Evolutionary conservation across 768 basidiomycete genomes (phyloP).

Genomic region (Xanthoconium purpureum): DNA sequence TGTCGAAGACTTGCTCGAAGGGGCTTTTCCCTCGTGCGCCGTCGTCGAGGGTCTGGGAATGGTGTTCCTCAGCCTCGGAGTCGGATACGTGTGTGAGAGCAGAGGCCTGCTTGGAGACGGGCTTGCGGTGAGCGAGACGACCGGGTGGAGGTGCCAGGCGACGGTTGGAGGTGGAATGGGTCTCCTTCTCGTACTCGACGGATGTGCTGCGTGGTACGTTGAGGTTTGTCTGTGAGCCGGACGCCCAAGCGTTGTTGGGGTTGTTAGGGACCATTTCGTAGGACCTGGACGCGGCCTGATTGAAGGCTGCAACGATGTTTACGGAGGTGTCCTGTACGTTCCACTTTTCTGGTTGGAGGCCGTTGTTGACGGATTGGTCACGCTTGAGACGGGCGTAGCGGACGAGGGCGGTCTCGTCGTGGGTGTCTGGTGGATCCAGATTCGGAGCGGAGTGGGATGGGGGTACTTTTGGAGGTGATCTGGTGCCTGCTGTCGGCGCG

Average conservation of each 20-base stretch:
- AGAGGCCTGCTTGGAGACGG: constrained; percentile 55
- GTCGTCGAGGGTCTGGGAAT: constrained; percentile 26
- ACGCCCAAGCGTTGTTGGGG: constrained; percentile 67
- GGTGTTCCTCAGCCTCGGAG: constrained; percentile 59
- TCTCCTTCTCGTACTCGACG: constrained; percentile 73
- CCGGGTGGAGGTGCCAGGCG: constrained; percentile 64
- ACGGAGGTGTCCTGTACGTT: constrained; percentile 80
- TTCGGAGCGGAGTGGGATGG: constrained; percentile 30
- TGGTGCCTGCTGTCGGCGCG: constrained; percentile 51
- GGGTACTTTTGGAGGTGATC: constrained; percentile 56
- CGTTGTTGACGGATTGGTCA: constrained; percentile 33
- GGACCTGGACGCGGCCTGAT: constrained; percentile 55
- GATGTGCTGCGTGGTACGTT: constrained; percentile 70
- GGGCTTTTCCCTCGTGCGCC: constrained; percentile 65
- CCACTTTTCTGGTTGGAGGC: constrained; percentile 64
- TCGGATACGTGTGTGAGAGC: constrained; percentile 55
- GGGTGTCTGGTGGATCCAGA: constrained; percentile 43
- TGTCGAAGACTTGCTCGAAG: constrained; percentile 56
- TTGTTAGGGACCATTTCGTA: constrained; percentile 44
- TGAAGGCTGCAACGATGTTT: constrained; percentile 79
- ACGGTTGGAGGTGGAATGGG: constrained; percentile 50
- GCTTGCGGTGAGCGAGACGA: constrained; percentile 43
- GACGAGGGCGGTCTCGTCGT: constrained; percentile 44
- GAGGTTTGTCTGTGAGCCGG: constrained; percentile 46
- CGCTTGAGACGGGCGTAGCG: constrained; percentile 48